Base-by-base conservation (phyloP, 495 filamentous ascomycete genomes). In the Penicillium robsamsonii region DNA sequence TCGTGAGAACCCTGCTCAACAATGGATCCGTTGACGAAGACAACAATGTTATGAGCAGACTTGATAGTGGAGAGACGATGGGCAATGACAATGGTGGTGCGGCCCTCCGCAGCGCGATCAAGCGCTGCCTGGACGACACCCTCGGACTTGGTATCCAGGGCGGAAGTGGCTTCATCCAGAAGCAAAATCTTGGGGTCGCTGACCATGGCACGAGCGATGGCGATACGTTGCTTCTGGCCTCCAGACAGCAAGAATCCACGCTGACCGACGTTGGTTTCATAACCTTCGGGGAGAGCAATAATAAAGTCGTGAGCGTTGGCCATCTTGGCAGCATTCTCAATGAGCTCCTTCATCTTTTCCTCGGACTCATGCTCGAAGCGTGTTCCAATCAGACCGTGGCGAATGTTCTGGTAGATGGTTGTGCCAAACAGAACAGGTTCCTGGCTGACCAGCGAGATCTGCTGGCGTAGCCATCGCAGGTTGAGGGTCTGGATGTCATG, bases 301-400 rank as follows among this genome's bases (percentile, higher is more conserved):
- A 98, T 85, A 67, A 97, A 97, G 53, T 93, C 91, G 62, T 96
- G 92, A 3, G 92, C 93, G 65, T 96, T 97, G 33, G 94, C 87
- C 84, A 89, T 95, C 64, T 84, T 87, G 15, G 92, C 89, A 25
- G 94, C 93, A 27, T 92, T 83, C 50, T 85, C 77, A 25, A 97
- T 83, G 12, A 89, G 78, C 33, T 90, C 83, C 46, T 69, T 76
- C 55, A 89, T 81, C 60, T 83, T 79, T 27, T 91, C 89, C 31
- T 81, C 76, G 10, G 77, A 64, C 25, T 84, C 81, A 44, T 85
- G 66, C 65, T 94, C 90, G 65, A 83, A 84, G 47, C 82, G 77
- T 0, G 93, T 95, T 46, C 93, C 94, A 61, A 96, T 91, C 29
- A 97, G 77, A 50, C 94, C 94, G 60, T 94, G 86, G 17, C 78